Evolutionary conservation across 495 filamentous ascomycete genomes (phyloP).

Genomic region (Penicillium coprophilum): DNA sequence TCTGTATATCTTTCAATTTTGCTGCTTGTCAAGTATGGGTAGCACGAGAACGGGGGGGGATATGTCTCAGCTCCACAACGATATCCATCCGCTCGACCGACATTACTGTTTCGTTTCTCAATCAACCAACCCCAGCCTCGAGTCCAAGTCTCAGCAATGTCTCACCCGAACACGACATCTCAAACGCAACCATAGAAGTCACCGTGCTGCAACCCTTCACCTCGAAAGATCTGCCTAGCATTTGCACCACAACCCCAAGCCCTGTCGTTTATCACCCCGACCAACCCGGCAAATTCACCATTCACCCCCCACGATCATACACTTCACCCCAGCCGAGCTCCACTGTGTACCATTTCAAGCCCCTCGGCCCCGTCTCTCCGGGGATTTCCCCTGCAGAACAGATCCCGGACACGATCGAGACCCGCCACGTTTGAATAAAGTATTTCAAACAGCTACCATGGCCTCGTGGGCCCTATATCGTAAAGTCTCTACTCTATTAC

Average conservation of each 20-base stretch:
- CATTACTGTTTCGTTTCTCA: not conserved
- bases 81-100: not conserved
- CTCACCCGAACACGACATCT: not conserved
- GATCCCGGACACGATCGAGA: not conserved
- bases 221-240: not conserved
- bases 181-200: not conserved
- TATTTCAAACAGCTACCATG: not conserved
- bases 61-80: not conserved
- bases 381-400: not conserved
- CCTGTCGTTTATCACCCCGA: not conserved
- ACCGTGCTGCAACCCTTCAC: not conserved
- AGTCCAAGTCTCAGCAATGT: not conserved
- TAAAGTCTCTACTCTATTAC: not conserved
- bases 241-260: not conserved
- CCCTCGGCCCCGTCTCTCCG: not conserved
- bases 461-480: not conserved
- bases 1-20: not conserved
- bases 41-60: not conserved
- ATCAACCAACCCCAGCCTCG: not conserved
- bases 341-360: not conserved
- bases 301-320: not conserved
- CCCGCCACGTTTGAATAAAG: not conserved
- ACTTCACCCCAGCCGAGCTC: not conserved
- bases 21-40: constrained; percentile 5
- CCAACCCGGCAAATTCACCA: not conserved